Evolutionary conservation across 805 yeast genomes (phyloP), one percentile per base, ranked within the genome.

Genomic region (Millerozyma acaciae): DNA sequence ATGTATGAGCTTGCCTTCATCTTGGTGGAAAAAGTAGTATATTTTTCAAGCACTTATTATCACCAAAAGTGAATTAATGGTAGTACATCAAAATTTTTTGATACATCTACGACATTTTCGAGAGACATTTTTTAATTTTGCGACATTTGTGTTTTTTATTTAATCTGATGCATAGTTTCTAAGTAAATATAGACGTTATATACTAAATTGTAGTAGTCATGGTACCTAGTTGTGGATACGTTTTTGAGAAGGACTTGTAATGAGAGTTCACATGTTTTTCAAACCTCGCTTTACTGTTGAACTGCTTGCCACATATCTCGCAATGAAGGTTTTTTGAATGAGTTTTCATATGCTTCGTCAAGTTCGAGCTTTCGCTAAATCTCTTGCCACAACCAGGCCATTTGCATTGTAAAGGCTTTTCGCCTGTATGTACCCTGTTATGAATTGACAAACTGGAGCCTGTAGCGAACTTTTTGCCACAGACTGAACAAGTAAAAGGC

Each of bases 301-400:
- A 80, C 38, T 72, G 68, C 45, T 60, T 66, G n/a, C 68, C 60
- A 49, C 87, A 80, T 17, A 45, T 39, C 1, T 57, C 63, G 51
- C 86, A 80, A 37, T 62, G 65, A 51, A 55, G 75, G 30, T 57
- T 50, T 38, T 79, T 71, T 26, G 64, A 60, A 55, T 90, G 98
- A 1, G 79, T 82, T 50, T 75, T 82, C 78, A 86, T 73, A 55
- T 90, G 98, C 49, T 90, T 90, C 14, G 84, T 80, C 46, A 90
- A 65, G 55, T 90, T 93, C 12, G 95, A 82, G 30, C 90, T 79
- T 56, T 93, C 97, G 39, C 90, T 81, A 52, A 90, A 90, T 34
- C 85, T 59, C 55, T 85, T 88, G 12, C 77, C 80, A 55, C 98
- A 90, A 1, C 84, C 81, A 0, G 85, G 86, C 59, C 75, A 74